A percentile compares a stretch with the other conserved stretches of the same genome.
Evolutionary conservation across 164 flowering plant genomes (phyloP).

Genomic region (Vitis riparia): DNA sequence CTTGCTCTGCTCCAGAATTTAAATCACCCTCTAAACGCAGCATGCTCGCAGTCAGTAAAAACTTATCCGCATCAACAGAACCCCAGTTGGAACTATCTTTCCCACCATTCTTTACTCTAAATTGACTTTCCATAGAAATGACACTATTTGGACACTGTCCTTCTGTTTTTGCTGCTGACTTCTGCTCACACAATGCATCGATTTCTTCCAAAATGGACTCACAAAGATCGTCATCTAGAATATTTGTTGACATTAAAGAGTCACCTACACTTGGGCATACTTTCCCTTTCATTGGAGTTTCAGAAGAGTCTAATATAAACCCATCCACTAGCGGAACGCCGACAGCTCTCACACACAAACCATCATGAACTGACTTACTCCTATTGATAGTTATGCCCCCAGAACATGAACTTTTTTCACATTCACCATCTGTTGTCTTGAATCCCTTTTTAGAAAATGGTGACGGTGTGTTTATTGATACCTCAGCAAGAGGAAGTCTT

Average conservation of each 20-base stretch:
- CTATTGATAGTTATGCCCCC: conserved; percentile 2
- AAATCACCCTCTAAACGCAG: conserved; percentile 4
- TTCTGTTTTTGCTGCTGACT: conserved; percentile 29
- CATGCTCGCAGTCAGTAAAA: conserved; percentile 9
- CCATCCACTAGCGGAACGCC: conserved; percentile 7
- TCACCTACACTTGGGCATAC: conserved; percentile 17
- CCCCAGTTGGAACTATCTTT: conserved; percentile 12
- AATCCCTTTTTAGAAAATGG: conserved; percentile 8
- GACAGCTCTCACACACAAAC: not conserved
- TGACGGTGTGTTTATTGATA: conserved; percentile 31
- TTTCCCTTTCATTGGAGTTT: conserved; percentile 24
- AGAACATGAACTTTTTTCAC: conserved; percentile 14
- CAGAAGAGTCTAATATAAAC: conserved; percentile 16
- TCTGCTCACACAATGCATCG: conserved; percentile 69
- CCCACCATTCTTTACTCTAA: conserved; percentile 2
- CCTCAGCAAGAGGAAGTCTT: conserved; percentile 53
- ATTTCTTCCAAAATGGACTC: conserved; percentile 64
- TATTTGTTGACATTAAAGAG: conserved; percentile 16
- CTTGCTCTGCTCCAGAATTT: conserved; percentile 9
- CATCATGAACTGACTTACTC: conserved; percentile 4
- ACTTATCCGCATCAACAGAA: conserved; percentile 7
- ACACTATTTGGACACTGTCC: conserved; percentile 1
- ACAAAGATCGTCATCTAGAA: conserved; percentile 65
- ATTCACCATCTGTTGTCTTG: not conserved
- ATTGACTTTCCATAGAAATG: conserved; percentile 3